These are phyloP conservation scores for Malus hybrid DNA, from an alignment of 331 rosid genomes.

Conservation along the genomic window DNA sequence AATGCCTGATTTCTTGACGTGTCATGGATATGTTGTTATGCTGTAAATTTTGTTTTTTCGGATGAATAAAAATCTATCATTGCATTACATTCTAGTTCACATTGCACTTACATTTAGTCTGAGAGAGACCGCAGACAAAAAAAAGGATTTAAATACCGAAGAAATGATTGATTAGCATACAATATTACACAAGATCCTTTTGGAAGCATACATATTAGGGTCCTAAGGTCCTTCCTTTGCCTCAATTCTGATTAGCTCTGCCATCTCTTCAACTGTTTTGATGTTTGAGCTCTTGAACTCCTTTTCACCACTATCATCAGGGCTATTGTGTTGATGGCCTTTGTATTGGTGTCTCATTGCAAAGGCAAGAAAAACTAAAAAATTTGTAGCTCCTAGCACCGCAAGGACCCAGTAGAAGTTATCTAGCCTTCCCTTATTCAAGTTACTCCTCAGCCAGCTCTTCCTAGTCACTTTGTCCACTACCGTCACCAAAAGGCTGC, in stretches of 20 bases:
- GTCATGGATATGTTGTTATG: neutral
- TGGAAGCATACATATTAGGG: constrained; percentile 19
- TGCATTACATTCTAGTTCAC: neutral
- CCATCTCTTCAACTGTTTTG: constrained; percentile 25
- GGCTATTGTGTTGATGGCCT: constrained; percentile 25
- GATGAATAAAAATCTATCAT: neutral
- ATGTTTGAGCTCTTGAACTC: constrained; percentile 46
- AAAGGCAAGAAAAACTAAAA: constrained; percentile 50
- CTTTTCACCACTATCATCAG: constrained; percentile 26
- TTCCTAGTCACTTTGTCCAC: constrained; percentile 67
- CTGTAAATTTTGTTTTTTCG: neutral
- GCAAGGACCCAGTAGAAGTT: constrained; percentile 81
- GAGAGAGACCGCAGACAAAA: neutral
- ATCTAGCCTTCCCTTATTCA: constrained; percentile 50
- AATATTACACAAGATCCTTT: constrained; percentile 6
- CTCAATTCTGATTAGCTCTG: constrained; percentile 19
- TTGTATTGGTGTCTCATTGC: constrained; percentile 78
- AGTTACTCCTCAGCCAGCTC: constrained; percentile 68
- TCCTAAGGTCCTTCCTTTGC: constrained; percentile 50
- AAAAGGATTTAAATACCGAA: neutral
- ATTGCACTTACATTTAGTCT: neutral
- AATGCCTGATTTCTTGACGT: constrained; percentile 2
- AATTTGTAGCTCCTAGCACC: constrained; percentile 50
- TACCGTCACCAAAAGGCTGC: constrained; percentile 68
- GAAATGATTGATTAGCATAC: neutral